Conservation (phyloP, 805 yeast genomes). For the Starmerella scarabaei region DNA sequence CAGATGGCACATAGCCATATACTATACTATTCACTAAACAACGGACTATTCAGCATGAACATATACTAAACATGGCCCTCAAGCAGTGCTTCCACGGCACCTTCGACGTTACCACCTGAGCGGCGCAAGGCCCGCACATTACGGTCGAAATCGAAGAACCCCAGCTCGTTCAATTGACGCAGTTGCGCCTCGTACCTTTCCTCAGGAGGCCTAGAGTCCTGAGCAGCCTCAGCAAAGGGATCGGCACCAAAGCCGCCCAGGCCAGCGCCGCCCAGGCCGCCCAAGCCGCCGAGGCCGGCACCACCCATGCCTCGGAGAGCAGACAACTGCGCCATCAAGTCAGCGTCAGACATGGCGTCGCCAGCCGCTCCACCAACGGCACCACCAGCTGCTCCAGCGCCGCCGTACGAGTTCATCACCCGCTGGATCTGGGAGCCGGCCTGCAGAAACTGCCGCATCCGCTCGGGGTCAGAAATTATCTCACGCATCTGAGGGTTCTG, state of each 20-base stretch:
- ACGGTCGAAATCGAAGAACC: slow-evolving; percentile 81
- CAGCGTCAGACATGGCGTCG: background rate
- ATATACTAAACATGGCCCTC: slow-evolving; percentile 36
- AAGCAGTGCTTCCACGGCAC: slow-evolving; percentile 80
- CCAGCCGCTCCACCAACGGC: too few relatives aligned
- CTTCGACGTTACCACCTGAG: slow-evolving; percentile 94
- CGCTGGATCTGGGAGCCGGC: slow-evolving; percentile 37
- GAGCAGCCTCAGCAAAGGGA: slow-evolving; percentile 24
- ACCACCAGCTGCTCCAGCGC: slow-evolving; percentile 22
- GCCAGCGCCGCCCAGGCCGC: slow-evolving; percentile 11
- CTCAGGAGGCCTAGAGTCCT: slow-evolving; percentile 64
- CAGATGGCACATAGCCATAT: too few relatives aligned
- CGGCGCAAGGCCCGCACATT: slow-evolving; percentile 87
- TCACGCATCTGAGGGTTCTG: slow-evolving; percentile 74
- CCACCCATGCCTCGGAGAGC: background rate
- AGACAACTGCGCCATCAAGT: background rate
- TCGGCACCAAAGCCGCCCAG: slow-evolving; percentile 31
- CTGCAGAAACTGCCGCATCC: slow-evolving; percentile 69
- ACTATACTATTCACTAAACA: too few relatives aligned
- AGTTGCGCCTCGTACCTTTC: slow-evolving; percentile 60
- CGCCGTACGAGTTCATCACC: slow-evolving; percentile 22
- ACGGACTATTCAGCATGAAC: too few relatives aligned
- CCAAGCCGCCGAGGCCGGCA: slow-evolving; percentile 2
- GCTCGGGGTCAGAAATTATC: slow-evolving; percentile 70
- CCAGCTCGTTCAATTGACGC: slow-evolving; percentile 69